Percentiles rank a stretch among this genome's conserved stretches.
These are phyloP conservation scores for Fusarium brachygibbosum DNA, from an alignment of 2,329 filamentous ascomycete species.

Conservation along the genomic window DNA sequence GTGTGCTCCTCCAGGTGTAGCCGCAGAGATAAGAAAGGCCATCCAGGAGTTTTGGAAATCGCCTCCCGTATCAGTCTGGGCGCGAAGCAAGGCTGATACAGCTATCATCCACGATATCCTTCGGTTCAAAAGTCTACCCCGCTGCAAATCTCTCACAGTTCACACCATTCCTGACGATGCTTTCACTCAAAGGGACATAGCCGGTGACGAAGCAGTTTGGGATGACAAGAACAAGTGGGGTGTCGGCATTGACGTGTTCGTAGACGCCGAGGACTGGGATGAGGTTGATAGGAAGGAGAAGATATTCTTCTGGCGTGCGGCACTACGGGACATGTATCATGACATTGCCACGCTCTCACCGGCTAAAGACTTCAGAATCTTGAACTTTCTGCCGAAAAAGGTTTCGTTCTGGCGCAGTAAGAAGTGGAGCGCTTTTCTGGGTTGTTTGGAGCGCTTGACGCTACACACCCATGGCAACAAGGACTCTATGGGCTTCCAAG, in stretches of 20 bases:
- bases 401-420: neutral
- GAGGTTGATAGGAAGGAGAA: neutral
- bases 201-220: neutral
- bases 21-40: too few species aligned
- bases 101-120: neutral
- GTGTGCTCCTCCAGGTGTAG: neutral
- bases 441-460: neutral
- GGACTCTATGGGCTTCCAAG: neutral
- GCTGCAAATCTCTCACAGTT: neutral
- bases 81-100: neutral
- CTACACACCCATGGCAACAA: slow-evolving; percentile 15
- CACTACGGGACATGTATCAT: slow-evolving; percentile 11
- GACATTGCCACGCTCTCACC: slow-evolving; percentile 1
- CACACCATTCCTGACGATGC: neutral
- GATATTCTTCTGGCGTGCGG: neutral
- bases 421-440: slow-evolving; percentile 10
- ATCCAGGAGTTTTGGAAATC: slow-evolving; percentile 5
- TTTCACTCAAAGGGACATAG: neutral
- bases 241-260: slow-evolving; percentile 14
- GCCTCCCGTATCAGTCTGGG: slow-evolving; percentile 20
- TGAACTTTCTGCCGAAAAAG: slow-evolving; percentile 9
- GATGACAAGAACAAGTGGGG: neutral
- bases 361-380: neutral
- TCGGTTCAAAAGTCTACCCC: neutral
- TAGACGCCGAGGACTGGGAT: neutral